Evolutionary conservation across 2,329 filamentous ascomycete genomes (phyloP).

Genomic region (Botrytis medusae): DNA sequence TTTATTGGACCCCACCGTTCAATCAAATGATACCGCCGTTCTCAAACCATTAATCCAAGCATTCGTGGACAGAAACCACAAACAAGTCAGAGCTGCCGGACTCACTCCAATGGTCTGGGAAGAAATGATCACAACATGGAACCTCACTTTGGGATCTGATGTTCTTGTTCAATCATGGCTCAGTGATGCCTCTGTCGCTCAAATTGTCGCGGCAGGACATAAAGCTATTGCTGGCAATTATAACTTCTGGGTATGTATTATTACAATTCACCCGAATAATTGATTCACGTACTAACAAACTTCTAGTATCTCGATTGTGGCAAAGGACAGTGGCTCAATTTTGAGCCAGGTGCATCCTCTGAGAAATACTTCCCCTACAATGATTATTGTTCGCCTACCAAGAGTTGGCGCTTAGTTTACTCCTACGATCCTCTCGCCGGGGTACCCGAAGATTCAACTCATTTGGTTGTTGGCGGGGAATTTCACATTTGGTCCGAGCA

Average conservation of each 20-base stretch:
- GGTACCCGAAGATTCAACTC: constrained; percentile 59
- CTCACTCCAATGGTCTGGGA: constrained; percentile 83
- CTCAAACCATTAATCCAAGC: constrained; percentile 75
- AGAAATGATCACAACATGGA: constrained; percentile 79
- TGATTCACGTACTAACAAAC: constrained; percentile 26
- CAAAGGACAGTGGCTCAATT: constrained; percentile 75
- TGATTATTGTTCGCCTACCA: constrained; percentile 78
- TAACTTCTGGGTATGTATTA: constrained; percentile 65
- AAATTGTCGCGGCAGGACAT: constrained; percentile 62
- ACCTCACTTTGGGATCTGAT: constrained; percentile 68
- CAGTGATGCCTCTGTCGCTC: constrained; percentile 58
- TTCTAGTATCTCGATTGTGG: constrained; percentile 78
- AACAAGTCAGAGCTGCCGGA: constrained; percentile 60
- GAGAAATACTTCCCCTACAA: constrained; percentile 64
- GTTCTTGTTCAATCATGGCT: constrained; percentile 80
- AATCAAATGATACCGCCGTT: constrained; percentile 62
- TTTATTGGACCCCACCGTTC: constrained; percentile 69
- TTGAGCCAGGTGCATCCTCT: constrained; percentile 56
- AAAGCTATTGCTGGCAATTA: constrained; percentile 75
- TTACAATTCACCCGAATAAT: background rate
- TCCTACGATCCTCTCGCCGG: constrained; percentile 70
- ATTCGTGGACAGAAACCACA: constrained; percentile 71
- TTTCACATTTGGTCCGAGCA: constrained; percentile 78
- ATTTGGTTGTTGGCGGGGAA: constrained; percentile 78
- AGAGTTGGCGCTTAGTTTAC: constrained; percentile 82